phyloP scores from a whole-genome alignment of 805 yeast species.

The Pichia scutulata region DNA sequence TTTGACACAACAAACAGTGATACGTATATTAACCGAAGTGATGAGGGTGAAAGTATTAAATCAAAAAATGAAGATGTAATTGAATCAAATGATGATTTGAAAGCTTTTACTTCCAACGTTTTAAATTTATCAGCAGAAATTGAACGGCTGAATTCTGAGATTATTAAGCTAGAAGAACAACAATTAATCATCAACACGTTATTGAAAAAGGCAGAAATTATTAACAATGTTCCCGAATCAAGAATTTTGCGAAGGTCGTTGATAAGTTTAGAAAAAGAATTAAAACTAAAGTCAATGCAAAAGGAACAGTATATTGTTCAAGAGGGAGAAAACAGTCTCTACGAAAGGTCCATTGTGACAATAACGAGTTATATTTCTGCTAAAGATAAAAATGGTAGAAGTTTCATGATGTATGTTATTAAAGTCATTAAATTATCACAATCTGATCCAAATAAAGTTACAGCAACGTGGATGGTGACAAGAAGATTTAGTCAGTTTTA shows the following conservation, averaged over 20 bases:
- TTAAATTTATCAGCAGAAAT: slow-evolving; percentile 62
- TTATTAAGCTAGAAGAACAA: slow-evolving; percentile 55
- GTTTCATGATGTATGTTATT: slow-evolving; percentile 64
- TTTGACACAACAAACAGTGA: not conserved
- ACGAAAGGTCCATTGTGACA: slow-evolving; percentile 50
- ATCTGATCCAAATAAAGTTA: slow-evolving; percentile 29
- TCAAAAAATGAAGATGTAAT: slow-evolving; percentile 1
- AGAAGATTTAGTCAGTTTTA: slow-evolving; percentile 81
- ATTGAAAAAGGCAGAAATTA: slow-evolving; percentile 73
- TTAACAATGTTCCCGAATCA: slow-evolving; percentile 65
- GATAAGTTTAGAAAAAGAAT: slow-evolving; percentile 58
- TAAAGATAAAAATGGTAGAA: slow-evolving; percentile 44
- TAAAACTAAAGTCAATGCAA: slow-evolving; percentile 64
- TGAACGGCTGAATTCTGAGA: slow-evolving; percentile 45
- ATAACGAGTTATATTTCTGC: slow-evolving; percentile 51
- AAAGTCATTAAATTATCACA: slow-evolving; percentile 52
- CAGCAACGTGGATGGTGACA: slow-evolving; percentile 87
- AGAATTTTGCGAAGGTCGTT: slow-evolving; percentile 63
- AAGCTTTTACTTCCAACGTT: slow-evolving; percentile 62
- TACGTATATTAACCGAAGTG: not conserved
- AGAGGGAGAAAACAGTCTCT: slow-evolving; percentile 72
- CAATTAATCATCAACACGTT: slow-evolving; percentile 57
- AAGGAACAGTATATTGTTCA: slow-evolving; percentile 77
- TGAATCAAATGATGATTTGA: slow-evolving; percentile 17
- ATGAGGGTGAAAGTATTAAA: not conserved